A percentile compares a stretch with the other conserved stretches of the same genome.
These are phyloP conservation scores for Dysphania ambrosioides DNA, from an alignment of 148 eudicot genomes.

Conservation along the genomic window DNA sequence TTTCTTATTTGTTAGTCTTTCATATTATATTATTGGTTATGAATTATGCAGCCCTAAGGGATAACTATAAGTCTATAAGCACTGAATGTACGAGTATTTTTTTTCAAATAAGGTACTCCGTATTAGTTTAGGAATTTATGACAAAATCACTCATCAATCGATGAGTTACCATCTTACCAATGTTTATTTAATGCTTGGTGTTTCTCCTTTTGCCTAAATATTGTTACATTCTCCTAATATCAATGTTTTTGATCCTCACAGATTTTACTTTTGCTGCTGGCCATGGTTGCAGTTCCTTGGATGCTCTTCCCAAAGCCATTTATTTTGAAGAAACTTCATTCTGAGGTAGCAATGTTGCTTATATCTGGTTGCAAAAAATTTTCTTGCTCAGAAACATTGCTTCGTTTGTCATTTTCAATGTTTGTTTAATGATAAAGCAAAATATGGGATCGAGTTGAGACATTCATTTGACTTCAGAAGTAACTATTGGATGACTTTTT, in stretches of 20 bases:
- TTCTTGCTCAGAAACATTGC: not conserved
- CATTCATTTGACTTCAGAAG: not conserved
- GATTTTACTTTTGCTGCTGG: constrained; percentile 75
- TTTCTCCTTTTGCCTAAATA: no score
- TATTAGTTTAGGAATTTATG: no score
- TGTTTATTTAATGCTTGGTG: no score
- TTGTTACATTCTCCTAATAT: no score
- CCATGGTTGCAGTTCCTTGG: constrained; percentile 99
- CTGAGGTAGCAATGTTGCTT: constrained; percentile 63
- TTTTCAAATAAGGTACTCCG: no score
- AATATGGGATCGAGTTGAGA: not conserved
- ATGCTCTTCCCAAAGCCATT: constrained; percentile 99
- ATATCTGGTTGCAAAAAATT: not conserved
- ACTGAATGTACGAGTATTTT: no score
- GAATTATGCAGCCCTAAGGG: no score
- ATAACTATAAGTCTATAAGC: no score
- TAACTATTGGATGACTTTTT: not conserved
- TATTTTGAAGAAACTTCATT: constrained; percentile 76
- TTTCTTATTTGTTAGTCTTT: not conserved
- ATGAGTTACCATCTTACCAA: no score
- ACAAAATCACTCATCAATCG: no score
- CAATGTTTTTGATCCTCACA: constrained; percentile 37
- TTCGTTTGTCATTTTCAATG: no score
- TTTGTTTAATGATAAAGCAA: not conserved
- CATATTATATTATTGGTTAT: constrained; percentile 2